Evolutionary conservation across 2,329 filamentous ascomycete species (phyloP).

Genomic region (Ophiocordyceps camponoti-floridani): DNA sequence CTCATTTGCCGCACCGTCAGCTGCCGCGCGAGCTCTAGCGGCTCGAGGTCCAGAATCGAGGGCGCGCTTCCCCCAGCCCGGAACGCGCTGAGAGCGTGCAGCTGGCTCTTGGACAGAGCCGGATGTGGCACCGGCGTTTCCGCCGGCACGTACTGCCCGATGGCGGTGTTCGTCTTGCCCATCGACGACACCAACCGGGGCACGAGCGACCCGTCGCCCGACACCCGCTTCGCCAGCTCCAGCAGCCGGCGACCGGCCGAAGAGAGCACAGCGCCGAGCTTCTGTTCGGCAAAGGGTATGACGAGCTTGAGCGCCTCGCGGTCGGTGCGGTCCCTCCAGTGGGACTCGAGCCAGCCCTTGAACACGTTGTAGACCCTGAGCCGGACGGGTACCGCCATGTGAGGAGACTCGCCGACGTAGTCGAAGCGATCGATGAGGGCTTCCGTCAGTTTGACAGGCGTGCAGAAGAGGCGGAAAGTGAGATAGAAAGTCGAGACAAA

Average conservation of each 20-base stretch:
- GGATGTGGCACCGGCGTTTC: slow-evolving; percentile 56
- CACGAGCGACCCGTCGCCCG: slow-evolving; percentile 55
- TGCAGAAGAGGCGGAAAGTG: slow-evolving; percentile 86
- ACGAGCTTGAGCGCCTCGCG: slow-evolving; percentile 59
- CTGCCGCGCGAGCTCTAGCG: slow-evolving; percentile 78
- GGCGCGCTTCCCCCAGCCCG: slow-evolving; percentile 52
- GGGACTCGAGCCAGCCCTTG: slow-evolving; percentile 92
- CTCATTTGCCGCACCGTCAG: slow-evolving; percentile 82
- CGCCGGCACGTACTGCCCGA: slow-evolving; percentile 49
- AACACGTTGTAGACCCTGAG: slow-evolving; percentile 90
- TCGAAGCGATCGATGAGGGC: slow-evolving; percentile 83
- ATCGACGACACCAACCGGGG: slow-evolving; percentile 72
- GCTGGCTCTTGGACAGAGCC: slow-evolving; percentile 57
- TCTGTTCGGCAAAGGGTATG: slow-evolving; percentile 58
- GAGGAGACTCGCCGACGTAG: slow-evolving; percentile 64
- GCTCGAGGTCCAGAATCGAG: slow-evolving; percentile 76
- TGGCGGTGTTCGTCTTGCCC: slow-evolving; percentile 68
- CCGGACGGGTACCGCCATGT: slow-evolving; percentile 61
- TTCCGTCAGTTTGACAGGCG: slow-evolving; percentile 60
- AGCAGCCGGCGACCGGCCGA: slow-evolving; percentile 64
- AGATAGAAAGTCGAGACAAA: slow-evolving; percentile 94
- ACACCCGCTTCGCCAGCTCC: slow-evolving; percentile 65
- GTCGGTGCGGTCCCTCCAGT: slow-evolving; percentile 78
- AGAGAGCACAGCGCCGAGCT: slow-evolving; percentile 50
- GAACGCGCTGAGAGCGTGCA: slow-evolving; percentile 53